Conservation (phyloP, 2,329 filamentous ascomycete species). For the Penicillium polonicum region DNA sequence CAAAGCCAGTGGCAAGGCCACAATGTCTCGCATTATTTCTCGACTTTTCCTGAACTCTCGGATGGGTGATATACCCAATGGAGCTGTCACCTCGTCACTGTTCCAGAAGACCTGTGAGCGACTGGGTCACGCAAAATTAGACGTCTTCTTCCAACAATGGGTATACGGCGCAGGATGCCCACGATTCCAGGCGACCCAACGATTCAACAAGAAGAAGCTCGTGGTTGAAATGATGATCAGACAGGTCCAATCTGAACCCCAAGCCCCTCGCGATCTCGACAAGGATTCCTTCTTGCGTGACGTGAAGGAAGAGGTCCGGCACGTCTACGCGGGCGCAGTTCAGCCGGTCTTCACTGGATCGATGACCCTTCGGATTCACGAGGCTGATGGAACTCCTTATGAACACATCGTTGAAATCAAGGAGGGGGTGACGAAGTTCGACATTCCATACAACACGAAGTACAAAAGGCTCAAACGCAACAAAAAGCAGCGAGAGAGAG, state of each 20-base stretch:
- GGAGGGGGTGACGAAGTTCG: slow-evolving; percentile 78
- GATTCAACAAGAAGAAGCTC: slow-evolving; percentile 96
- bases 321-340: slow-evolving; percentile 66
- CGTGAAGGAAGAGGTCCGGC: slow-evolving; percentile 73
- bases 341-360: slow-evolving; percentile 88
- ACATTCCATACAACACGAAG: slow-evolving; percentile 98
- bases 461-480: slow-evolving; percentile 96
- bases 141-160: slow-evolving; percentile 93
- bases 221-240: slow-evolving; percentile 88
- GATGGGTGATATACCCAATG: slow-evolving; percentile 70
- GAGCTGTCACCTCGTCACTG: slow-evolving; percentile 68
- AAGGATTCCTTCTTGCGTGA: slow-evolving; percentile 79
- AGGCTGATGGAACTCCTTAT: slow-evolving; percentile 96
- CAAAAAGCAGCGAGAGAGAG: slow-evolving; percentile 75
- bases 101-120: slow-evolving; percentile 87
- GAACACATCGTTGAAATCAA: slow-evolving; percentile 97
- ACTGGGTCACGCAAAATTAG: slow-evolving; percentile 79
- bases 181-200: slow-evolving; percentile 77
- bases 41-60: slow-evolving; percentile 84
- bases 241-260: slow-evolving; percentile 66
- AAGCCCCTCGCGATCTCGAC: slow-evolving; percentile 59
- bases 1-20: slow-evolving; percentile 81
- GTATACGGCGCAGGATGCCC: slow-evolving; percentile 85
- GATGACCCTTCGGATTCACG: slow-evolving; percentile 97
- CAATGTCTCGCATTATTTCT: slow-evolving; percentile 80